Evolutionary conservation across 306 rosid genomes (phyloP).

Genomic region (Fragaria nilgerrensis): DNA sequence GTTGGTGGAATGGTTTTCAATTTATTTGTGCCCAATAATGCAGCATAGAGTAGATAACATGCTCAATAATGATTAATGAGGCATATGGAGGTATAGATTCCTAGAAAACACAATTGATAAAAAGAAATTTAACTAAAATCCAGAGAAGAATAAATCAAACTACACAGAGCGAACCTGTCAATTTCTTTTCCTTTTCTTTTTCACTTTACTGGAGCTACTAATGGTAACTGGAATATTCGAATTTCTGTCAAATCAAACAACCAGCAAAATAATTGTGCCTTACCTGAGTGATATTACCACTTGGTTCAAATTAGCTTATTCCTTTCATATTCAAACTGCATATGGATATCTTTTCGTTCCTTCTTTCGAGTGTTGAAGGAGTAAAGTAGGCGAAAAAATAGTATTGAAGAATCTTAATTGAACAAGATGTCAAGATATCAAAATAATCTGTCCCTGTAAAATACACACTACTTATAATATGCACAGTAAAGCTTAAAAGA

Average conservation of each 20-base stretch:
- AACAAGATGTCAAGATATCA: not conserved
- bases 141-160: not conserved
- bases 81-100: not conserved
- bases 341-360: not conserved
- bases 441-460: conserved; percentile 23
- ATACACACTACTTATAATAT: conserved; percentile 18
- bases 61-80: conserved; percentile 4
- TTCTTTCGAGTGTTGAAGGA: conserved; percentile 1
- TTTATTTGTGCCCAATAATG: not conserved
- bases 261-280: not conserved
- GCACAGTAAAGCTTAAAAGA: conserved; percentile 22
- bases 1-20: not conserved
- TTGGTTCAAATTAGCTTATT: not conserved
- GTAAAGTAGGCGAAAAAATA: not conserved
- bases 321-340: not conserved
- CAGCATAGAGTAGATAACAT: not conserved
- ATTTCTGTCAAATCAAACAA: not conserved
- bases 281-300: not conserved
- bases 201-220: not conserved
- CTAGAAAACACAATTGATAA: not conserved
- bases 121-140: not conserved
- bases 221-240: not conserved
- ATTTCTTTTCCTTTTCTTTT: not conserved
- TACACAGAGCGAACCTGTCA: not conserved
- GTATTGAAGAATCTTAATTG: not conserved